A percentile compares a stretch with the other conserved stretches of the same genome.
phyloP scores from a whole-genome alignment of 768 basidiomycete genomes.

The Cantharellus cinnabarinus region DNA sequence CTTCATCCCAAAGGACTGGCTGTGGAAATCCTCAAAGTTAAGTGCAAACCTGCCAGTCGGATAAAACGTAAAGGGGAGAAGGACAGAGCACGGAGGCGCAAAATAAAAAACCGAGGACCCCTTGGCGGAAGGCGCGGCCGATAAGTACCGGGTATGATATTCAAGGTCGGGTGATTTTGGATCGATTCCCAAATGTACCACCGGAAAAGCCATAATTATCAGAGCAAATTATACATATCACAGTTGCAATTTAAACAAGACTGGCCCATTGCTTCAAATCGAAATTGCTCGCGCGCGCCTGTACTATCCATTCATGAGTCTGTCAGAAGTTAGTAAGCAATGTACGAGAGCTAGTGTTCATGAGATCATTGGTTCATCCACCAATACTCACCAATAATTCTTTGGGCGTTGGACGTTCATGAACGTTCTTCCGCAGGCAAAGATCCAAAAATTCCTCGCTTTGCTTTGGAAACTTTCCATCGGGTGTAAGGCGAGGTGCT shows the following conservation, averaged over 20 bases:
- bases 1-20: no score
- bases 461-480: conserved; percentile 48
- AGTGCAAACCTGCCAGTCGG: no score
- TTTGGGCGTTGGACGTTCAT: conserved; percentile 63
- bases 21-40: no score
- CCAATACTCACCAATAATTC: conserved; percentile 47
- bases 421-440: conserved; percentile 82
- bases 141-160: no score
- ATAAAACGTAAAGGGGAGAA: no score
- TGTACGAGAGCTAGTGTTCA: not conserved
- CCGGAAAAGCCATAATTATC: no score
- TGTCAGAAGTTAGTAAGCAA: not conserved
- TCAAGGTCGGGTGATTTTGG: no score
- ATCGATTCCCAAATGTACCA: no score
- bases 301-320: not conserved
- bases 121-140: no score
- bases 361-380: not conserved
- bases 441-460: conserved; percentile 76
- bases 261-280: not conserved
- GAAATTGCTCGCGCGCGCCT: not conserved
- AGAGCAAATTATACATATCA: not conserved
- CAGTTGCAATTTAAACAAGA: not conserved
- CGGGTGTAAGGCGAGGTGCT: conserved; percentile 65
- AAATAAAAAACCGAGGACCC: no score
- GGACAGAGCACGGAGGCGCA: no score